Base-by-base conservation (phyloP, 306 rosid genomes). In the Sechiopsis laciniata region DNA sequence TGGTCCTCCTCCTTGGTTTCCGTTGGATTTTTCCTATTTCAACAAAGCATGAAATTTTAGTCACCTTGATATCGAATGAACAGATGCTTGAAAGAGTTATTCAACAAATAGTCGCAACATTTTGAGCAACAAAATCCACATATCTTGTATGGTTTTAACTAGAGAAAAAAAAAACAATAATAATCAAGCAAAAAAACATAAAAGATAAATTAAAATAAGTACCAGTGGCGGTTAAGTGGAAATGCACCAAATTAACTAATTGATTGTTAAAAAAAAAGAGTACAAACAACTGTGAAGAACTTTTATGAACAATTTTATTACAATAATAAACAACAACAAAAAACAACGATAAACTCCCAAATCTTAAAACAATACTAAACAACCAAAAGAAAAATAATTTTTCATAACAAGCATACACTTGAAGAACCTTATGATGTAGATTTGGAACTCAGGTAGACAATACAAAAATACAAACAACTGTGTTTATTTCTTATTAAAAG, bases 1-100 rank as follows among this genome's bases (percentile, higher is more conserved):
- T 58, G 88, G 82, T 50, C 90, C 90, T 58, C 90, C 90, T 70
- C 90, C 88, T 58, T 84, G 86, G 65, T 67, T 80, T 59, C 88
- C 90, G 37, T 74, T 80, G 48, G 86, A 75, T 78, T 86, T 86
- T 2, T 86, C 90, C 90, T 86, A 80, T 26, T 29, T 20, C 77
- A 64, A 76, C 48, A 78, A 55, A 46, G 40, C 20, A 48, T 22
- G 9, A 48, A 68, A 68, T 22, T 6, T 67, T 35, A 65, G 71
- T 17, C 54, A 65, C 71, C 54, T 65, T 65, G 13, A 16, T 11
- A 40, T 65, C 32, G 19, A 4, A 37, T 45, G 20, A 19, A 42
- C 29, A 45, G 17, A 20, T 19, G 6, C 40, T 17, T n/a, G 15
- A 4, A 65, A 40, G 71, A 65, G 29, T 10, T n/a, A 65, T 40